Conservation (phyloP, 495 filamentous ascomycete genomes). For the Pyronema domesticum region DNA sequence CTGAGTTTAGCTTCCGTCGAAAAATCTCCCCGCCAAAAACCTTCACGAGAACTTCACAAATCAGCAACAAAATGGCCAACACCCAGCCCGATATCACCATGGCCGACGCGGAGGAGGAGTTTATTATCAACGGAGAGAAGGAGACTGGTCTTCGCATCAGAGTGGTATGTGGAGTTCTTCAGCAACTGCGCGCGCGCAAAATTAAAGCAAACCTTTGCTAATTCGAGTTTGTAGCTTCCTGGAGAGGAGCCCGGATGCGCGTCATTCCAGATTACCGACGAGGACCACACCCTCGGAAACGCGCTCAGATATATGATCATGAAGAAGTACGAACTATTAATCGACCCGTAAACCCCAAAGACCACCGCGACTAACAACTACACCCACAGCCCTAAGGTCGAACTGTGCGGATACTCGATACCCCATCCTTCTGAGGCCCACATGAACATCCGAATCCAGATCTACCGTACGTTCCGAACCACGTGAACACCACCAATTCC, state of each 20-base stretch:
- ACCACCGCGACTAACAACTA: background rate
- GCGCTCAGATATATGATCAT: slow-evolving; percentile 87
- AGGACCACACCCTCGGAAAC: slow-evolving; percentile 92
- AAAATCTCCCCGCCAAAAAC: background rate
- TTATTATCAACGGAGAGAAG: background rate
- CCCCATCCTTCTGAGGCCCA: slow-evolving; percentile 89
- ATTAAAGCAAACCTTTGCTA: background rate
- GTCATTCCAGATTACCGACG: slow-evolving; percentile 74
- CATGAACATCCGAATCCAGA: slow-evolving; percentile 96
- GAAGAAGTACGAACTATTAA: slow-evolving; percentile 57
- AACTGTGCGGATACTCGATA: slow-evolving; percentile 96
- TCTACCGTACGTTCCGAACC: slow-evolving; percentile 48
- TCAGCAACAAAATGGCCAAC: slow-evolving; percentile 3
- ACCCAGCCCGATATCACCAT: background rate
- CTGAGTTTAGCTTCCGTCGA: background rate
- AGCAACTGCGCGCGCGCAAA: background rate
- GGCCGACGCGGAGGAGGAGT: background rate
- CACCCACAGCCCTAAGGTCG: slow-evolving; percentile 58
- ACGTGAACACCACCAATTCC: background rate
- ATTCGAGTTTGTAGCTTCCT: slow-evolving; percentile 24
- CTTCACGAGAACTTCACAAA: background rate
- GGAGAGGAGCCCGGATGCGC: slow-evolving; percentile 33
- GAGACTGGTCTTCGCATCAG: background rate
- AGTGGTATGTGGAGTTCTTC: background rate
- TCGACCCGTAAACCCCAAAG: background rate